Evolutionary conservation across 164 flowering plant genomes (phyloP).

Genomic region (Echeveria elegans): DNA sequence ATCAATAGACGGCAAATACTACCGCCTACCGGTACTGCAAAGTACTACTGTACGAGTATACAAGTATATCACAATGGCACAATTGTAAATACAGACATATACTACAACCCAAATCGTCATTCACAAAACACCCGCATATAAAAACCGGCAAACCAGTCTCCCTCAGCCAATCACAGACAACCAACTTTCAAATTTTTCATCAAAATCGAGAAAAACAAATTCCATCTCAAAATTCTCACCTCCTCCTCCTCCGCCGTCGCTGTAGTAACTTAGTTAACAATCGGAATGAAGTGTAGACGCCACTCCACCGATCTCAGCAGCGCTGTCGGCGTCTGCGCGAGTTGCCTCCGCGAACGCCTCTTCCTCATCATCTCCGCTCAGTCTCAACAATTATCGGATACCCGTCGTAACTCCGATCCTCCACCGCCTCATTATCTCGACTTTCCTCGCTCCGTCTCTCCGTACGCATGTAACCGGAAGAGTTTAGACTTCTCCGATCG

Average conservation of each 20-base stretch:
- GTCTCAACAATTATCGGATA: background rate
- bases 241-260: background rate
- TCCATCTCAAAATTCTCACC: background rate
- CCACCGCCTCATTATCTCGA: background rate
- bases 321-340: slow-evolving; percentile 14
- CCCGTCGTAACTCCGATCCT: slow-evolving; percentile 8
- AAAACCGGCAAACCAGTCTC: background rate
- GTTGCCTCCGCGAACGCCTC: slow-evolving; percentile 15
- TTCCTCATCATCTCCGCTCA: slow-evolving; percentile 10
- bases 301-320: slow-evolving; percentile 9
- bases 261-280: too few species aligned
- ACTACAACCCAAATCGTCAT: background rate
- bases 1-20: too few species aligned
- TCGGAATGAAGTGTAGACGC: slow-evolving; percentile 5
- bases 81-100: background rate
- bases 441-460: slow-evolving; percentile 15
- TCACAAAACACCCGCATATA: background rate
- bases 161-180: background rate
- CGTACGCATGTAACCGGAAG: slow-evolving; percentile 9
- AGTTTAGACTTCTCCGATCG: slow-evolving; percentile 5
- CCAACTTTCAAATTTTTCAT: background rate
- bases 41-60: too few species aligned
- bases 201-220: background rate
- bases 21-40: too few species aligned
- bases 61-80: background rate